These are phyloP conservation scores for Moesziomyces aphidis DNA, from an alignment of 1,284 basidiomycete species.

Conservation along the genomic window DNA sequence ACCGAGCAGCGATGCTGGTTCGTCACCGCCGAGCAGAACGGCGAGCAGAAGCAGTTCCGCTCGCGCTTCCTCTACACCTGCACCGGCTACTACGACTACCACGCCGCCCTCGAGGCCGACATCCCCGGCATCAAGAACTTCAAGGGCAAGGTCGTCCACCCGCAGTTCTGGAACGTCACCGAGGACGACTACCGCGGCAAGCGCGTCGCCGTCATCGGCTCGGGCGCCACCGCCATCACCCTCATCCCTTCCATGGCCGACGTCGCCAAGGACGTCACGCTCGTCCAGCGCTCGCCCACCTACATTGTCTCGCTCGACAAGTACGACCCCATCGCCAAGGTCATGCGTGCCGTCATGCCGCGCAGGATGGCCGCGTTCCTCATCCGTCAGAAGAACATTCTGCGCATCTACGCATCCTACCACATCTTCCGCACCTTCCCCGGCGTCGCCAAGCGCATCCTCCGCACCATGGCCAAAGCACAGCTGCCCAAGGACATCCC, in stretches of 20 bases:
- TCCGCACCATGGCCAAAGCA: slow-evolving; percentile 41
- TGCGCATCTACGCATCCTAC: slow-evolving; percentile 62
- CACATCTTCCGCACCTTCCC: slow-evolving; percentile 64
- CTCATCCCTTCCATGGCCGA: slow-evolving; percentile 60
- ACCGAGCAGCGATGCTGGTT: slow-evolving; percentile 55
- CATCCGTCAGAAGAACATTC: slow-evolving; percentile 53
- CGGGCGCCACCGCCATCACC: slow-evolving; percentile 65
- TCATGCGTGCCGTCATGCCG: slow-evolving; percentile 60
- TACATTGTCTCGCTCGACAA: slow-evolving; percentile 64
- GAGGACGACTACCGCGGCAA: slow-evolving; percentile 62
- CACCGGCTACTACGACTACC: slow-evolving; percentile 66
- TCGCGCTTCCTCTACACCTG: slow-evolving; percentile 52
- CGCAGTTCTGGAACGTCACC: slow-evolving; percentile 59
- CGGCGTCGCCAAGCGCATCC: slow-evolving; percentile 39
- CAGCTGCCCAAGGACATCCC: slow-evolving; percentile 59
- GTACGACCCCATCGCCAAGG: slow-evolving; percentile 47
- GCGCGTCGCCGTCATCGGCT: slow-evolving; percentile 64
- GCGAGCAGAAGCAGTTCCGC: slow-evolving; percentile 37
- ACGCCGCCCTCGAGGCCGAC: slow-evolving; percentile 54
- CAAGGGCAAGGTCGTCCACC: slow-evolving; percentile 62
- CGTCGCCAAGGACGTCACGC: slow-evolving; percentile 57
- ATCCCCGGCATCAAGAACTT: slow-evolving; percentile 63
- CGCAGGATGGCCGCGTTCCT: slow-evolving; percentile 26
- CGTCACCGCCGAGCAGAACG: slow-evolving; percentile 36
- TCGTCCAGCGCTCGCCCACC: slow-evolving; percentile 66